These are phyloP conservation scores for Sapria himalayana DNA, from an alignment of 345 rosid species.

Conservation along the genomic window DNA sequence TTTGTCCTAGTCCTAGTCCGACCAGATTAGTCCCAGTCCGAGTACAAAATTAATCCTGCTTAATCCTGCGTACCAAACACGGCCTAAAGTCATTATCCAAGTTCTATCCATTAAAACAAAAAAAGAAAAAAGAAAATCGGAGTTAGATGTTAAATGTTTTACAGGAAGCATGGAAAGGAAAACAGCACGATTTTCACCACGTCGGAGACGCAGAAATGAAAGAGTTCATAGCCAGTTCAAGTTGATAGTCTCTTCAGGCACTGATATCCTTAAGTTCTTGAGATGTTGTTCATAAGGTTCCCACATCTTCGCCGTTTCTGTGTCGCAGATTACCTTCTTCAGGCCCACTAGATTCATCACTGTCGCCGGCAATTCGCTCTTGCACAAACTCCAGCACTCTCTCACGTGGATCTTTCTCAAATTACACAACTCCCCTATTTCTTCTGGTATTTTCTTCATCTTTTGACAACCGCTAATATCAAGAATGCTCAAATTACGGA, in stretches of 20 bases:
- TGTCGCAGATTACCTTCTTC: constrained; percentile 9
- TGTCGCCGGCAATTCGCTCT: constrained; percentile 9
- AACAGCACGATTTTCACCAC: too few relatives aligned
- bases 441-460: constrained; percentile 8
- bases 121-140: too few relatives aligned
- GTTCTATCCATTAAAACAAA: too few relatives aligned
- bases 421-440: constrained; percentile 7
- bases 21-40: too few relatives aligned
- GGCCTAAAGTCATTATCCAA: too few relatives aligned
- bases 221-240: constrained; percentile 18
- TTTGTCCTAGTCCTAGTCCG: too few relatives aligned
- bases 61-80: too few relatives aligned
- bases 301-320: constrained; percentile 13
- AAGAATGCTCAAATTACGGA: constrained; percentile 9
- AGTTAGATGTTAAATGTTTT: too few relatives aligned
- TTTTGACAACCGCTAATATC: constrained; percentile 11
- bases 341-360: constrained; percentile 7
- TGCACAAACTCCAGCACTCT: constrained; percentile 7
- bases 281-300: neutral
- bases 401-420: constrained; percentile 11
- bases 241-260: constrained; percentile 9
- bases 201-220: too few relatives aligned
- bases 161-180: too few relatives aligned
- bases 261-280: constrained; percentile 2
- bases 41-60: too few relatives aligned